phyloP scores from a whole-genome alignment of 2,329 filamentous ascomycete genomes.

The Venturia asperata region DNA sequence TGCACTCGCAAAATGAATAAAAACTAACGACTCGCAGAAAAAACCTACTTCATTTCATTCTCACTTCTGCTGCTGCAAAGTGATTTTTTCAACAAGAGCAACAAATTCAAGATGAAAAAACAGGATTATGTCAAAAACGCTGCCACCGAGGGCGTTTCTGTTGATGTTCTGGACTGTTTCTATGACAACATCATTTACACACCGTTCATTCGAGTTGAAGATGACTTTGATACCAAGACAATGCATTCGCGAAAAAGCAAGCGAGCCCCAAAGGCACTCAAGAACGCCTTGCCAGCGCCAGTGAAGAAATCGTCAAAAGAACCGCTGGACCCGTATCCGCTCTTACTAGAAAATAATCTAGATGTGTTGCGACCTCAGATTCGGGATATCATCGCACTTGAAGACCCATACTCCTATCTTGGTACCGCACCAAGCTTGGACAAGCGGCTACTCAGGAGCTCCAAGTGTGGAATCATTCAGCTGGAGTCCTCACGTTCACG shows the following conservation, averaged over 20 bases:
- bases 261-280: slow-evolving; percentile 50
- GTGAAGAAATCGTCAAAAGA: slow-evolving; percentile 63
- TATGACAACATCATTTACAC: slow-evolving; percentile 99
- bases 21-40: slow-evolving; percentile 47
- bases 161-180: slow-evolving; percentile 89
- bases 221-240: slow-evolving; percentile 73
- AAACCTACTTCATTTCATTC: slow-evolving; percentile 98
- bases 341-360: slow-evolving; percentile 85
- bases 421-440: slow-evolving; percentile 71
- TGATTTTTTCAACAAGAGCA: slow-evolving; percentile 99
- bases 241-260: slow-evolving; percentile 65
- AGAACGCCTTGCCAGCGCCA: slow-evolving; percentile 52
- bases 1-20: neutral
- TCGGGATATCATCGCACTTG: slow-evolving; percentile 84
- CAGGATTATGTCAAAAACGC: slow-evolving; percentile 93
- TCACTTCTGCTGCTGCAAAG: slow-evolving; percentile 94
- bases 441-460: slow-evolving; percentile 59
- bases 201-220: slow-evolving; percentile 95
- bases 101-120: slow-evolving; percentile 98
- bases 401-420: slow-evolving; percentile 85
- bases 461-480: slow-evolving; percentile 83
- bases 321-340: slow-evolving; percentile 87
- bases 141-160: slow-evolving; percentile 84
- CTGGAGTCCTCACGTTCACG: slow-evolving; percentile 91
- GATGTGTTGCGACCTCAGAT: slow-evolving; percentile 76